Conservation (phyloP, 23 red algal species). For the Gracilaria caudata region DNA sequence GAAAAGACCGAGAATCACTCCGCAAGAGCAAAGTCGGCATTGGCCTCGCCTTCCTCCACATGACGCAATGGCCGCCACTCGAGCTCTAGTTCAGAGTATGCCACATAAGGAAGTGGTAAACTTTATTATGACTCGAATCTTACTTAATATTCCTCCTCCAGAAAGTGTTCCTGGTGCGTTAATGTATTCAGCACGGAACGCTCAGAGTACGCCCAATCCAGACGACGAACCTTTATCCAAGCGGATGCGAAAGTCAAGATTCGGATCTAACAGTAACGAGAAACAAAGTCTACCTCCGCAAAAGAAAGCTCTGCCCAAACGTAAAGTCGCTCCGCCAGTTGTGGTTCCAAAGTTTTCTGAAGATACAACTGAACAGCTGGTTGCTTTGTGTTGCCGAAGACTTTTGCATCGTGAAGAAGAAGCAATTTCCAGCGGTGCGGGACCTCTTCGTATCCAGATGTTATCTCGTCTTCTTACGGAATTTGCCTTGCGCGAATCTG, state of each 20-base stretch:
- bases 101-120: constrained; percentile 79
- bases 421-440: constrained; percentile 62
- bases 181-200: background rate
- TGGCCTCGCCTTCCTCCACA: constrained; percentile 58
- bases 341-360: constrained; percentile 35
- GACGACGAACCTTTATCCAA: constrained; percentile 39
- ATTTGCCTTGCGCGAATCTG: constrained; percentile 15
- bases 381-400: constrained; percentile 42
- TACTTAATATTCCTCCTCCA: constrained; percentile 61
- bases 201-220: background rate
- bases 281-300: background rate
- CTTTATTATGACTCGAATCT: constrained; percentile 76
- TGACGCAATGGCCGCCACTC: constrained; percentile 49
- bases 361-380: constrained; percentile 19
- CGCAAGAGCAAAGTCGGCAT: constrained; percentile 11
- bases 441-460: constrained; percentile 52
- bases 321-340: constrained; percentile 60
- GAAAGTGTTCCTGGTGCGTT: constrained; percentile 59
- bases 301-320: constrained; percentile 52
- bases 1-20: constrained; percentile 40
- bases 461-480: constrained; percentile 55
- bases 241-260: constrained; percentile 47
- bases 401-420: constrained; percentile 50
- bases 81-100: constrained; percentile 71
- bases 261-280: constrained; percentile 43